A percentile compares a stretch with the other conserved stretches of the same genome.
phyloP scores from a whole-genome alignment of 2,329 filamentous ascomycete genomes.

The Diaporthe citri region DNA sequence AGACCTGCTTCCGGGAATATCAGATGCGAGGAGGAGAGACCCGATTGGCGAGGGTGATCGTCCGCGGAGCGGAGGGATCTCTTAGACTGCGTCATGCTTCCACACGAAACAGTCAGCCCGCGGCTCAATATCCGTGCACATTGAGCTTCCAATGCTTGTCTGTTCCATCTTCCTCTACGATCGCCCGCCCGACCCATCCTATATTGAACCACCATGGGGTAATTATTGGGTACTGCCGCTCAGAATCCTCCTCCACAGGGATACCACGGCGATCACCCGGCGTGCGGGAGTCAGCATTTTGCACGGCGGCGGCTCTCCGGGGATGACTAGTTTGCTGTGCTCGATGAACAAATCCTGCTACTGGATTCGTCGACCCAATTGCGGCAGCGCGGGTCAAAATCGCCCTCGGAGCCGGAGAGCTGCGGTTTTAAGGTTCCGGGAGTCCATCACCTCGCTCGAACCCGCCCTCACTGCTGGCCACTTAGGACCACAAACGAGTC shows the following conservation, averaged over 20 bases:
- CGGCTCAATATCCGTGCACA: constrained; percentile 12
- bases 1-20: not conserved
- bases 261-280: constrained; percentile 1
- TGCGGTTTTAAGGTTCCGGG: not conserved
- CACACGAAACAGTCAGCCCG: constrained; percentile 7
- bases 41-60: constrained; percentile 24
- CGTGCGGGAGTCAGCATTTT: not conserved
- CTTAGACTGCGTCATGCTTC: constrained; percentile 14
- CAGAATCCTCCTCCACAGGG: not conserved
- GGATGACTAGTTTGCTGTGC: not conserved
- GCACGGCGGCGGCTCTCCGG: not conserved
- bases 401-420: not conserved
- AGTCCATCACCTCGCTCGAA: not conserved
- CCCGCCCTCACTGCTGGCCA: not conserved
- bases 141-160: not conserved
- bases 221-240: not conserved
- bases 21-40: not conserved
- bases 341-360: not conserved
- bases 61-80: not conserved
- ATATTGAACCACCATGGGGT: not conserved
- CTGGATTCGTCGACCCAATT: not conserved
- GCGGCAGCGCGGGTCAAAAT: not conserved
- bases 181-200: not conserved
- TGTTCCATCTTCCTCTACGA: not conserved
- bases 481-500: not conserved